Conservation (phyloP, 2,329 filamentous ascomycete species). For the Paradendryphiella salina region DNA sequence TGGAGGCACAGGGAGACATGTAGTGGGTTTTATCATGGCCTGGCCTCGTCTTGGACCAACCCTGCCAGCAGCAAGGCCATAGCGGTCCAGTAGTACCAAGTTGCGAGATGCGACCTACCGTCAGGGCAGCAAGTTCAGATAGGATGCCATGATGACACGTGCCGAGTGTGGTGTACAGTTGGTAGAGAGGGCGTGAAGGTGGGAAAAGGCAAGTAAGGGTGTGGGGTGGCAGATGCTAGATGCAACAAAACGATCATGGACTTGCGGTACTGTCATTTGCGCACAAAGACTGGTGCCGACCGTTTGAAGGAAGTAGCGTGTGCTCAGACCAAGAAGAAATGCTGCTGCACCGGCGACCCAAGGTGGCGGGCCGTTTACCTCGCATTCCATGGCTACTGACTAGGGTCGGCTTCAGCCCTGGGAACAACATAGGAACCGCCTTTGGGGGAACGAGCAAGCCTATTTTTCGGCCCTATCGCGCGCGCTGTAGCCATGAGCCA, state of each 20-base stretch:
- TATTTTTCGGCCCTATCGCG: not conserved
- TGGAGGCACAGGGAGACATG: conserved; percentile 21
- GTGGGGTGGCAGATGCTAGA: conserved; percentile 26
- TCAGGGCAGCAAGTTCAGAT: conserved; percentile 26
- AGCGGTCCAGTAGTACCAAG: conserved; percentile 28
- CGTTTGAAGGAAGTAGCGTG: conserved; percentile 25
- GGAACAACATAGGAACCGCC: conserved; percentile 5
- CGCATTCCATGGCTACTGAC: conserved; percentile 15
- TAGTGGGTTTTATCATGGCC: conserved; percentile 30
- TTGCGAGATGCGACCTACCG: conserved; percentile 38
- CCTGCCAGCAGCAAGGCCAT: conserved; percentile 20
- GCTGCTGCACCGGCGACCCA: conserved; percentile 32
- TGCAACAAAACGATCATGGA: conserved; percentile 27
- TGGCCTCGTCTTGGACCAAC: conserved; percentile 32
- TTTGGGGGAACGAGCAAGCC: not conserved
- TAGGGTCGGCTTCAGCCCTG: conserved; percentile 12
- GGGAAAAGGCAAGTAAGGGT: conserved; percentile 25
- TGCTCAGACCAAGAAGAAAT: conserved; percentile 25
- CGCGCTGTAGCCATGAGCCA: not conserved
- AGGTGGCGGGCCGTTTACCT: conserved; percentile 28
- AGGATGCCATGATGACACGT: conserved; percentile 39
- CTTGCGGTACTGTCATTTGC: conserved; percentile 44
- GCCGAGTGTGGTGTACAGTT: conserved; percentile 22
- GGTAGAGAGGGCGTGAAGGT: conserved; percentile 25
- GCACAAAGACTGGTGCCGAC: conserved; percentile 26